Conservation (phyloP, 176 grass and related monocot species). For the Raddia distichophylla region DNA sequence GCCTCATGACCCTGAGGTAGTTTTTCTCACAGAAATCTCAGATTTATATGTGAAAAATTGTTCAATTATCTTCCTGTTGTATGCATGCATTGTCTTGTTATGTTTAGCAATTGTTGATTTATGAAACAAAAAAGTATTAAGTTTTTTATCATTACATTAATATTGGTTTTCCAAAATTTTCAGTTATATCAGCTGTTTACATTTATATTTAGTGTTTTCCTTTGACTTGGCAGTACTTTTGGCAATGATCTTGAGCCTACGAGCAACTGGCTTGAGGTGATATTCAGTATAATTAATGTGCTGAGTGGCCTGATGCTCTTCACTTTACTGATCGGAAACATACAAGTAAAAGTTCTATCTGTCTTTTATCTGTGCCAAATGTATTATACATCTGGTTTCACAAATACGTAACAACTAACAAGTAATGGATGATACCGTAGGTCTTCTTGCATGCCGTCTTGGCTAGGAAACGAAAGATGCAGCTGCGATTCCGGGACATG, state of each 20-base stretch:
- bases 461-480: conserved; percentile 92
- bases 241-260: conserved; percentile 94
- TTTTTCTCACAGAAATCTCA: background rate
- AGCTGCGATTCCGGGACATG: conserved; percentile 83
- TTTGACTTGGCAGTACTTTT: conserved; percentile 65
- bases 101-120: background rate
- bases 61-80: background rate
- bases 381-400: background rate
- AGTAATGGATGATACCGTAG: conserved; percentile 34
- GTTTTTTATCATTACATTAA: background rate
- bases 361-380: background rate
- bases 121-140: background rate
- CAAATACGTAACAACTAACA: background rate
- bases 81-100: background rate
- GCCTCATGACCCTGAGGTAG: conserved; percentile 97
- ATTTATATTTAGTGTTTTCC: background rate
- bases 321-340: conserved; percentile 96
- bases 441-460: conserved; percentile 92
- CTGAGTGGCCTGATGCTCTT: conserved; percentile 97
- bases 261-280: conserved; percentile 85
- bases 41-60: background rate
- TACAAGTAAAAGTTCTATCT: conserved; percentile 62
- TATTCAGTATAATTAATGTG: conserved; percentile 86
- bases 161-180: background rate
- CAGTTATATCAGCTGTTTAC: conserved; percentile 15